Evolutionary conservation across 345 rosid species (phyloP).

Genomic region (Eucalyptus cloeziana): DNA sequence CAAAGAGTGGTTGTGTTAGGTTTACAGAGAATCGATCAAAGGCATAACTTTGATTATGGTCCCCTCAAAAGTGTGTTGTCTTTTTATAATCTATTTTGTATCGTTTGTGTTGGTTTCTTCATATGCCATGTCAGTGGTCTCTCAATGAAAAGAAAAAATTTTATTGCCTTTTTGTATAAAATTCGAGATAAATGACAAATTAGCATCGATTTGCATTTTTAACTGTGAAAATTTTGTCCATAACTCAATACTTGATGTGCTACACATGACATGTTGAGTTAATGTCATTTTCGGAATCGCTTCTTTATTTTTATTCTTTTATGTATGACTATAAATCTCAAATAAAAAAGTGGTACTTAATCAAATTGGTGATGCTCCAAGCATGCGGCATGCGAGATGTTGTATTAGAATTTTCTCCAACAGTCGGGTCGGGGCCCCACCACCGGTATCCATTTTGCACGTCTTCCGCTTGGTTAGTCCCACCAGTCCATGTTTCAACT

Average conservation of each 20-base stretch:
- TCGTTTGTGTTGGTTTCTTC: not conserved
- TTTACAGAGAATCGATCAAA: not conserved
- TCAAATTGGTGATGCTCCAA: not conserved
- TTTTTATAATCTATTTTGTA: not conserved
- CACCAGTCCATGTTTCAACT: not conserved
- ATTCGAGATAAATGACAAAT: not conserved
- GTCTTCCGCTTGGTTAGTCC: not conserved
- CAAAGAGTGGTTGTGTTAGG: not conserved
- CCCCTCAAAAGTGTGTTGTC: not conserved
- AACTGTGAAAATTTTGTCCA: not conserved
- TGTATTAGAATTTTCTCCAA: not conserved
- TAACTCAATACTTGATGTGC: not conserved
- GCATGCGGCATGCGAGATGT: not conserved
- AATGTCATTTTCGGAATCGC: not conserved
- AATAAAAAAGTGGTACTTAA: not conserved
- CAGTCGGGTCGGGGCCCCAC: not conserved
- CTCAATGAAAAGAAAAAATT: not conserved
- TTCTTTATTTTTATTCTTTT: not conserved
- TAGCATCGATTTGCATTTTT: rapidly evolving
- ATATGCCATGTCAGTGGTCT: rapidly evolving
- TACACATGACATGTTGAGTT: not conserved
- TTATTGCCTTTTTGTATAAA: not conserved
- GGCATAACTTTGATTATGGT: too few relatives aligned
- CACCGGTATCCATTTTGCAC: not conserved
- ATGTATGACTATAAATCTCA: not conserved